phyloP scores from a whole-genome alignment of 345 rosid genomes.

The Lepidium aucheri region DNA sequence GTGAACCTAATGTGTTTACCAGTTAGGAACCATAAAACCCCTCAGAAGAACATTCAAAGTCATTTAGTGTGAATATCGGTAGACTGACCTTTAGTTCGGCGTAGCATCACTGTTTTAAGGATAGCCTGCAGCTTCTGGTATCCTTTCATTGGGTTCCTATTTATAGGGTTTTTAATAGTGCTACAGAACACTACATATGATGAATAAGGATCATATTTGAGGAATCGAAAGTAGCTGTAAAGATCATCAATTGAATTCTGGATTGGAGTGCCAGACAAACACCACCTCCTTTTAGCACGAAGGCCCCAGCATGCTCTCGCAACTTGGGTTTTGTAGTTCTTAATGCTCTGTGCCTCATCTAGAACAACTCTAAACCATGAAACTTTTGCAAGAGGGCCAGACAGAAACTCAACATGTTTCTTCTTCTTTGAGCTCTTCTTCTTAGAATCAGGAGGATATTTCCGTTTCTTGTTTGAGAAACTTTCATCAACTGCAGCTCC shows the following conservation, averaged over 20 bases:
- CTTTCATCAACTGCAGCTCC: conserved; percentile 27
- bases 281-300: conserved; percentile 98
- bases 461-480: conserved; percentile 50
- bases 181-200: conserved; percentile 53
- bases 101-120: conserved; percentile 88
- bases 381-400: conserved; percentile 90
- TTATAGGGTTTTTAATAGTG: conserved; percentile 59
- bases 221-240: conserved; percentile 95
- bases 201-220: conserved; percentile 78
- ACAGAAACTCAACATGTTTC: conserved; percentile 45
- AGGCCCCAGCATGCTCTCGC: conserved; percentile 99
- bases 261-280: conserved; percentile 97
- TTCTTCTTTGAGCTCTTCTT: conserved; percentile 47
- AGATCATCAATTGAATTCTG: conserved; percentile 97
- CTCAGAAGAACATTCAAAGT: conserved; percentile 5
- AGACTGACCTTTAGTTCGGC: conserved; percentile 86
- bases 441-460: conserved; percentile 40
- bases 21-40: conserved; percentile 13
- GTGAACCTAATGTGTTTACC: conserved; percentile 40
- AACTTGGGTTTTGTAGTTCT: conserved; percentile 90
- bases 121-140: conserved; percentile 80
- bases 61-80: not conserved
- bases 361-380: conserved; percentile 92
- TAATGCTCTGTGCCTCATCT: conserved; percentile 98
- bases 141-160: conserved; percentile 52